phyloP scores from a whole-genome alignment of 495 filamentous ascomycete genomes.

The Aspergillus saccharolyticus region DNA sequence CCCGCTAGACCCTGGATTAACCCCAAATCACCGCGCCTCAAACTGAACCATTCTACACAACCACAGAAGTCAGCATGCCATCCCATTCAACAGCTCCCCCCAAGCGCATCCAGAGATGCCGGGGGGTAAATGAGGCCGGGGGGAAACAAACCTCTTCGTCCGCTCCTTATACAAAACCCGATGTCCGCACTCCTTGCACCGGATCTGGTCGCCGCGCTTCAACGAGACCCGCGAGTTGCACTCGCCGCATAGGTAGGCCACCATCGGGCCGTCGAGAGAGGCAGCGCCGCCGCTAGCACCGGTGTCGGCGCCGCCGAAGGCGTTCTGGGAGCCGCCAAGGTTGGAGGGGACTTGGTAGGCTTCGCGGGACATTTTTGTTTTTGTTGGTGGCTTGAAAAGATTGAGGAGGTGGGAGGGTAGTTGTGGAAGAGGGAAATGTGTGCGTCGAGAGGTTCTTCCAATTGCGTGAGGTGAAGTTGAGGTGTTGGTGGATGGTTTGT shows the following conservation, averaged over 20 bases:
- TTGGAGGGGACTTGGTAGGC: slow-evolving; percentile 45
- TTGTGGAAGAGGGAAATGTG: neutral
- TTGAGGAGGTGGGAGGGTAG: neutral
- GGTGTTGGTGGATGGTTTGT: too few species aligned
- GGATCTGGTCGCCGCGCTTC: slow-evolving; percentile 79
- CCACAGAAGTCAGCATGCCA: slow-evolving; percentile 7
- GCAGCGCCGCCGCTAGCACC: slow-evolving; percentile 17
- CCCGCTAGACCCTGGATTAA: too few species aligned
- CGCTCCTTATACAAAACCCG: slow-evolving; percentile 96
- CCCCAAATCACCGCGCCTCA: slow-evolving; percentile 68
- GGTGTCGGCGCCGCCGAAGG: slow-evolving; percentile 34
- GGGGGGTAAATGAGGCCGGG: neutral
- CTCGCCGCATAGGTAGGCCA: slow-evolving; percentile 90
- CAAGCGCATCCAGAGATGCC: neutral
- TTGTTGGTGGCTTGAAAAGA: neutral
- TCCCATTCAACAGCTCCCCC: neutral
- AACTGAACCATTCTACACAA: slow-evolving; percentile 88
- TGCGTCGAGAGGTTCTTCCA: too few species aligned
- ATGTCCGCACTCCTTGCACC: slow-evolving; percentile 94
- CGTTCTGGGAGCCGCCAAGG: slow-evolving; percentile 27
- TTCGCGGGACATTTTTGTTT: slow-evolving; percentile 44
- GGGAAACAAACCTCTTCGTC: slow-evolving; percentile 76
- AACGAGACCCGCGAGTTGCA: slow-evolving; percentile 78
- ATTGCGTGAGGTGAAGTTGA: too few species aligned
- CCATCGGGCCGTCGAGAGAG: slow-evolving; percentile 42